A percentile compares a stretch with the other conserved stretches of the same genome.
Conservation (phyloP, 257 asterid genomes). For the Nicotiana otophora region DNA sequence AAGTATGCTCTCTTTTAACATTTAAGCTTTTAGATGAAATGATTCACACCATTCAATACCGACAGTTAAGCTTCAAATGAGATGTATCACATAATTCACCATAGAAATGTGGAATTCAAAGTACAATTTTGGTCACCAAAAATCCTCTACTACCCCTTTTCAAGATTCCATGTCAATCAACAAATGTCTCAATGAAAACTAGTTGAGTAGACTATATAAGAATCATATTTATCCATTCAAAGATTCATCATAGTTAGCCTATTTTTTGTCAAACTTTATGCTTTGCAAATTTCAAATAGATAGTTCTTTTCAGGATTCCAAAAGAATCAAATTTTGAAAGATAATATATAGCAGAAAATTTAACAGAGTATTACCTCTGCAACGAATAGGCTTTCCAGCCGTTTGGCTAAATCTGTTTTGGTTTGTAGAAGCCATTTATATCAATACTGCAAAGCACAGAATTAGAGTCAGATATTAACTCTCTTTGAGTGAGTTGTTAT, state of each 20-base stretch:
- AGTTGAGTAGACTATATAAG: too few species aligned
- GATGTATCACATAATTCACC: too few species aligned
- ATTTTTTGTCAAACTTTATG: neutral
- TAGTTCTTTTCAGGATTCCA: neutral
- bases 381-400: slow-evolving; percentile 69
- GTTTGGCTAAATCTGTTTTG: slow-evolving; percentile 7
- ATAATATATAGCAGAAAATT: neutral
- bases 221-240: neutral
- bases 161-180: neutral
- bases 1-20: too few species aligned
- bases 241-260: neutral
- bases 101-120: too few species aligned
- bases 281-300: neutral
- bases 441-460: too few species aligned
- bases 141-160: too few species aligned
- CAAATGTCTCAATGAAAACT: neutral
- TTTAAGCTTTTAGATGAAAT: too few species aligned
- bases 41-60: too few species aligned
- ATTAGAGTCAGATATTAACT: too few species aligned
- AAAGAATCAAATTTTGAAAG: neutral
- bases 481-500: too few species aligned
- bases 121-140: too few species aligned
- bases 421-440: neutral
- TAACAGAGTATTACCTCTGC: slow-evolving; percentile 48
- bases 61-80: too few species aligned